These are phyloP conservation scores for Venturia oleaginea DNA, from an alignment of 2,329 filamentous ascomycete species.

Conservation along the genomic window DNA sequence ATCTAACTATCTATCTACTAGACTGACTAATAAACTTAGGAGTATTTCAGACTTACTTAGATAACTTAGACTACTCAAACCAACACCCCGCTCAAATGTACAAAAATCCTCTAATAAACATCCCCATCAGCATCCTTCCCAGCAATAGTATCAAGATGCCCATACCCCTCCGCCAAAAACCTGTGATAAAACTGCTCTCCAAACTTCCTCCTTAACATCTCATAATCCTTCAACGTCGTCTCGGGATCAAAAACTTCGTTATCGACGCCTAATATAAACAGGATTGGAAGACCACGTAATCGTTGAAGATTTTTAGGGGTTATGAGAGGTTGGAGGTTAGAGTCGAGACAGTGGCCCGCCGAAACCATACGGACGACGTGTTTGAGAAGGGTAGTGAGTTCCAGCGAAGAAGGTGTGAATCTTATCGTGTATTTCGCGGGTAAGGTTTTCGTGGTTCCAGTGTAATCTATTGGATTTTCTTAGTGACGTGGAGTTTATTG, in stretches of 20 bases:
- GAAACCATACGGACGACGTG: constrained; percentile 49
- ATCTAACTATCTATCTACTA: too few species aligned
- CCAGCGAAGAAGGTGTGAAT: constrained; percentile 55
- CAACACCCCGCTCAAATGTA: too few species aligned
- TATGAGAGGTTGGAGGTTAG: constrained; percentile 38
- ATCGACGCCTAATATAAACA: constrained; percentile 47
- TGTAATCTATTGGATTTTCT: constrained; percentile 23
- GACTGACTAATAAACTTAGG: too few species aligned
- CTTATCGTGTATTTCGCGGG: constrained; percentile 54
- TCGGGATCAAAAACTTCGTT: constrained; percentile 23
- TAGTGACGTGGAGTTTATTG: too few species aligned
- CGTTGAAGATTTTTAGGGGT: constrained; percentile 44
- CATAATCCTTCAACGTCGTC: constrained; percentile 20
- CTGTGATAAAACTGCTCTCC: constrained; percentile 13
- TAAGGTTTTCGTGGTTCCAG: constrained; percentile 58
- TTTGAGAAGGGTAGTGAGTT: constrained; percentile 50
- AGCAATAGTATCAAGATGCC: background rate
- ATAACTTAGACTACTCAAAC: too few species aligned
- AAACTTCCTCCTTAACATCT: constrained; percentile 19
- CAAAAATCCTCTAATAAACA: too few species aligned
- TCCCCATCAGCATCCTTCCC: background rate
- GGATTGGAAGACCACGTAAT: constrained; percentile 45
- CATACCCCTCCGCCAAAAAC: background rate
- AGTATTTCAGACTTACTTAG: too few species aligned
- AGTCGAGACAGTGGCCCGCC: constrained; percentile 43